A percentile compares a stretch with the other conserved stretches of the same genome.
Conservation (phyloP, 192 early-diverging fungal species). For the Oehlia diaphana region DNA sequence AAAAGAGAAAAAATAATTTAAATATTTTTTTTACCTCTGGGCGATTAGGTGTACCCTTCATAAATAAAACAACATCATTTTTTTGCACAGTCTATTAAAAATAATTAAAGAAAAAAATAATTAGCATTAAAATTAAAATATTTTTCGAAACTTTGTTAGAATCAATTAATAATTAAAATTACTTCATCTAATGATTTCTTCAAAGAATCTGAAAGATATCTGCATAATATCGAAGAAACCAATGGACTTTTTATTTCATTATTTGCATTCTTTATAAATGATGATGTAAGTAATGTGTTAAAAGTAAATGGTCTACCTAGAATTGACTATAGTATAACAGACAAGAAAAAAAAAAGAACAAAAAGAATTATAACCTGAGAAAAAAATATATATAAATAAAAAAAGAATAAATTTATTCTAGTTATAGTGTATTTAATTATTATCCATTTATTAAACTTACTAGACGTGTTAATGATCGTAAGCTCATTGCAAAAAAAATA, state of each 20-base stretch:
- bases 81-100: background rate
- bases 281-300: background rate
- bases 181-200: slow-evolving; percentile 10
- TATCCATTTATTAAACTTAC: background rate
- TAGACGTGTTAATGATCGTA: background rate
- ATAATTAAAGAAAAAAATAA: background rate
- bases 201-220: background rate
- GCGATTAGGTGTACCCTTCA: slow-evolving; percentile 94
- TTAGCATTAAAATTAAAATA: background rate
- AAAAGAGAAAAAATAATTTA: too few relatives aligned
- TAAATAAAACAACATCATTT: slow-evolving; percentile 74
- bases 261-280: background rate
- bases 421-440: background rate
- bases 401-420: too few relatives aligned
- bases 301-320: background rate
- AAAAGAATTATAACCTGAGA: background rate
- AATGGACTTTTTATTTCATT: background rate
- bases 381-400: background rate
- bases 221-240: background rate
- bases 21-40: slow-evolving; percentile 65
- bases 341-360: background rate
- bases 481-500: background rate
- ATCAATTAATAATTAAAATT: background rate
- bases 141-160: background rate
- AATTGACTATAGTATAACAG: background rate